Evolutionary conservation across 2,329 filamentous ascomycete species (phyloP).

Genomic region (Orbilia blumenaviensis): DNA sequence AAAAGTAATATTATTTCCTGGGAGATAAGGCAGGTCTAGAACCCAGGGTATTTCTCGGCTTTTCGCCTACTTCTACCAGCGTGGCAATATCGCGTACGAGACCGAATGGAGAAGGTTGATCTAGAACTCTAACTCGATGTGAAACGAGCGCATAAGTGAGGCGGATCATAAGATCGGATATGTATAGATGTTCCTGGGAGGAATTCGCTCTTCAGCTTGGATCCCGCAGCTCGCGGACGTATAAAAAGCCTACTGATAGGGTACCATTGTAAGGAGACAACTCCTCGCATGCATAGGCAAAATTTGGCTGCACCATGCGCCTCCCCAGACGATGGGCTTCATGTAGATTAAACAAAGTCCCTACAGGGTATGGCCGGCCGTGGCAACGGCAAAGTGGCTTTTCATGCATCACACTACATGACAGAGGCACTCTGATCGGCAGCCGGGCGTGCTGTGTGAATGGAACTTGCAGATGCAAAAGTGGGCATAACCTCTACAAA

Average conservation of each 20-base stretch:
- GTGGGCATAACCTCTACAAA: background rate
- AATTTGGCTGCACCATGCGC: constrained; percentile 10
- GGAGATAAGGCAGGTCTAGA: background rate
- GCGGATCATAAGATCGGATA: background rate
- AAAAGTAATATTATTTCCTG: background rate
- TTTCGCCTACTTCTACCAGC: constrained; percentile 2
- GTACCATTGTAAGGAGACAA: background rate
- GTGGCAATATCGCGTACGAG: background rate
- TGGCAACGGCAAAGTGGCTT: constrained; percentile 51
- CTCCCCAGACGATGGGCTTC: constrained; percentile 8
- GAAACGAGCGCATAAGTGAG: background rate
- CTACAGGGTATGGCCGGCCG: constrained; percentile 13
- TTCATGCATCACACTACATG: constrained; percentile 27
- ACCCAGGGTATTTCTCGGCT: background rate
- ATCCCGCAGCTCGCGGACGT: background rate
- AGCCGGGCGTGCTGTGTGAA: constrained; percentile 13
- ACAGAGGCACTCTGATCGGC: constrained; percentile 31
- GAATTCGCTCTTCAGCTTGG: constrained; percentile 9
- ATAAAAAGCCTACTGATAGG: background rate
- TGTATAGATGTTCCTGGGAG: constrained; percentile 6
- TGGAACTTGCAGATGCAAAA: constrained; percentile 21
- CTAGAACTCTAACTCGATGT: background rate
- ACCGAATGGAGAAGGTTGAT: constrained; percentile 1
- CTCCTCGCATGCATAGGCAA: constrained; percentile 16
- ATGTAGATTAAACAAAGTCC: constrained; percentile 15